Base-by-base conservation (phyloP, 495 filamentous ascomycete species). In the Bombardia bombarda region DNA sequence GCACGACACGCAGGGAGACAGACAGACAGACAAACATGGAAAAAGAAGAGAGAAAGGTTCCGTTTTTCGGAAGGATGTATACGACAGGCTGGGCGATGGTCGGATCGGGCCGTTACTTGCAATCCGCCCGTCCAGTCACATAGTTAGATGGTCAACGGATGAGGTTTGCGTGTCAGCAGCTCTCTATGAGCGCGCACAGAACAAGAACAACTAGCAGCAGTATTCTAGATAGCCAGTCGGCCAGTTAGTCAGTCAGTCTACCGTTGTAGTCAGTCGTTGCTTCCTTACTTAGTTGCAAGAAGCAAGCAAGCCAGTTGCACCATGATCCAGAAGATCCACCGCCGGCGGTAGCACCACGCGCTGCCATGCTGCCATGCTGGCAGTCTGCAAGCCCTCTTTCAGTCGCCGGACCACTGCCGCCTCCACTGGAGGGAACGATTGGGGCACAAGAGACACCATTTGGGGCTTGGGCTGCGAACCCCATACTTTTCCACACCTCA, bases 401-500 rank as follows among this genome's bases (percentile, higher is more conserved):
- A 47, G 37, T 42, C 28, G 45, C 37, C 47, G 45, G 53, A 43
- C 43, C 46, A 49, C 35, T 51, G 42, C 43, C 45, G 47, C 38
- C 32, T 42, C 28, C 17, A 43, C 42, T 42, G 46, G 39, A 26
- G 38, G 37, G 46, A 42, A 43, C 20, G 37, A 46, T 38, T 38
- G 51, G 51, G 30, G 53, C 49, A 55, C 54, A 49, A 46, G 26
- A 28, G 26, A 13, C 26, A 13, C 9, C 26, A 13, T 28, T 13
- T 28, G 26, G 26, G 39, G 45, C 51, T 52, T 51, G 54, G 21
- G 21, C 43, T 44, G 50, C 56, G 38, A 47, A 50, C 47, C 50
- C 53, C 56, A 52, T 52, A 42, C 46, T 38, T 45, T 51, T 35
- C 52, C 57, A 60, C 55, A 53, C 53, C 49, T 50, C 40, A 45